Evolutionary conservation across 2,329 filamentous ascomycete species (phyloP), one percentile per base, ranked within the genome.

Genomic region (Aspergillus aculeatinus): DNA sequence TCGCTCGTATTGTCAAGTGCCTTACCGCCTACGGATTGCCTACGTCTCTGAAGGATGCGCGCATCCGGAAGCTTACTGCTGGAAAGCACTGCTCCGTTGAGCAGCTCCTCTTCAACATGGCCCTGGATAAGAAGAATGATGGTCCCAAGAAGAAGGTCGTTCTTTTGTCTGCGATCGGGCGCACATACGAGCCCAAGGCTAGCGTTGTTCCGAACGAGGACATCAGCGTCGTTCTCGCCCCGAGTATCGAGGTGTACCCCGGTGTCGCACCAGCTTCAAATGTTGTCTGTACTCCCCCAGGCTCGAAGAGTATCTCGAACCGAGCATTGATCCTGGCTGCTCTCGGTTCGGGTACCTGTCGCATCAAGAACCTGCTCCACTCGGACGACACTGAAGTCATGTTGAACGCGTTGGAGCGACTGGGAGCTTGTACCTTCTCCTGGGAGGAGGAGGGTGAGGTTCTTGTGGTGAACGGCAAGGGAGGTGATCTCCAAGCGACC

Each of bases 301-400:
- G 95, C 50, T 98, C 95, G 21, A 99, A 99, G 81, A 97, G 93
- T 76, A 92, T 99, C 60, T 99, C 95, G 0, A 99, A 99, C 77
- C 87, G 95, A 49, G 94, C 96, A 35, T 84, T 99, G 44, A 87
- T 99, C n/a, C 83, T 99, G 55, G 95, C 95, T 49, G 95, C 95
- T 12, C 87, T 99, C 33, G 92, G 93, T 35, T 85, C 86, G 58
- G 95, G 95, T 19, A 87, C 88, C 27, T 97, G 93, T 72, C 89
- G 90, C 44, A 90, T 99, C 74, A 93, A 87, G 76, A 98, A 99
- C 69, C 81, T 99, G 33, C 84, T 99, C 11, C 94, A 97, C 77
- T 98, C 95, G 0, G 95, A 98, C 69, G 95, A 99, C 72, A 96
- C 93, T 0, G 92, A 98, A 74, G 95, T 91, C 76, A 99, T 99